Percentiles rank a stretch among this genome's conserved stretches.
Evolutionary conservation across 225 moss, liverwort and hornwort species (phyloP).

Genomic region (Physcomitrium patens): DNA sequence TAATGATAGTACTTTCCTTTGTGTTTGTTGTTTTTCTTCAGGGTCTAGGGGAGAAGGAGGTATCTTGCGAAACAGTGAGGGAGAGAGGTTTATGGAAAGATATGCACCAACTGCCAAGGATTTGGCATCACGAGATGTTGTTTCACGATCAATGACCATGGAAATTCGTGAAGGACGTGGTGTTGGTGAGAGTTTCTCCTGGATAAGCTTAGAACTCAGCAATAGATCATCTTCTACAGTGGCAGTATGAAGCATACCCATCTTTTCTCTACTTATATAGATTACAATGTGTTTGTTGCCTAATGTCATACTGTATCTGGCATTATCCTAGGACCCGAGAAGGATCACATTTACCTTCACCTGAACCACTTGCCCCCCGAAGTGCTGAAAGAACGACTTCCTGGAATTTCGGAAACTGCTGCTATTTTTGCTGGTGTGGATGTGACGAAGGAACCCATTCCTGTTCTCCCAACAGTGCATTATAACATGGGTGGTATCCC

Average conservation of each 20-base stretch:
- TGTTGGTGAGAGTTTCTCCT: conserved; percentile 57
- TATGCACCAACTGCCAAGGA: conserved; percentile 99
- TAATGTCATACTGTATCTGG: conserved; percentile 11
- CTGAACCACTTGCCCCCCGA: conserved; percentile 96
- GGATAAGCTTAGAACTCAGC: background rate
- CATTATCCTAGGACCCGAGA: conserved; percentile 57
- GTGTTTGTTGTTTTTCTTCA: conserved; percentile 19
- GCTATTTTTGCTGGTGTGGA: conserved; percentile 98
- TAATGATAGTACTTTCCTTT: too few relatives aligned
- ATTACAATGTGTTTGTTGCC: background rate
- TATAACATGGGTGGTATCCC: conserved; percentile 99
- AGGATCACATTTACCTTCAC: conserved; percentile 93
- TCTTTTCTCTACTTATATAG: background rate
- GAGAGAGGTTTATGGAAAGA: conserved; percentile 99
- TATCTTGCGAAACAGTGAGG: conserved; percentile 92
- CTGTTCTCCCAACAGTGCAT: conserved; percentile 94
- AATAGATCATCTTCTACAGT: background rate
- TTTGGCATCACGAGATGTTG: conserved; percentile 96
- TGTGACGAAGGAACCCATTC: conserved; percentile 98
- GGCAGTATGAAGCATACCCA: background rate
- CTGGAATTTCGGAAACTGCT: conserved; percentile 97
- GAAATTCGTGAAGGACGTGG: conserved; percentile 98
- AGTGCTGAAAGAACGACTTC: conserved; percentile 91
- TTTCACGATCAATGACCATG: conserved; percentile 99
- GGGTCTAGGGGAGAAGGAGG: conserved; percentile 98